Evolutionary conservation across 2,329 filamentous ascomycete species (phyloP).

Genomic region (Colletotrichum sp.): DNA sequence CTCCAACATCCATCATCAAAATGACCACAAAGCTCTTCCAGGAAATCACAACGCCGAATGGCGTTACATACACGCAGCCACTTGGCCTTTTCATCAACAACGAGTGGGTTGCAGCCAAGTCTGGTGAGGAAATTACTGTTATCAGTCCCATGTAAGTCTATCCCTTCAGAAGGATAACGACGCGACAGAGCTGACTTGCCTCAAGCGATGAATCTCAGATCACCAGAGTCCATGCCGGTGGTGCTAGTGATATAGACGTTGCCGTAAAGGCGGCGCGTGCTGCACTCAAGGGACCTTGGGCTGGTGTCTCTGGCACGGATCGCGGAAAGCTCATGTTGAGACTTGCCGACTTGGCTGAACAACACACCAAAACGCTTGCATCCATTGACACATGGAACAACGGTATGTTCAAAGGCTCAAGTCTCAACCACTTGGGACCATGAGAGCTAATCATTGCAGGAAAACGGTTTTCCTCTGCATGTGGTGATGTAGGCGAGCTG

Average conservation of each 20-base stretch:
- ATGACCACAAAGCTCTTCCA: background rate
- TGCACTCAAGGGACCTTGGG: background rate
- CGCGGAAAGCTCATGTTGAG: background rate
- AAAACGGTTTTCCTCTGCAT: background rate
- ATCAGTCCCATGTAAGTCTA: background rate
- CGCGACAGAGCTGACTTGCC: rapidly evolving
- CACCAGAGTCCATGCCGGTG: background rate
- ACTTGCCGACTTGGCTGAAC: background rate
- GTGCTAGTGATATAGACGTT: background rate
- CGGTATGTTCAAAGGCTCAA: background rate
- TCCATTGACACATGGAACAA: background rate
- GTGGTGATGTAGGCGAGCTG: background rate
- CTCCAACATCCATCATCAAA: background rate
- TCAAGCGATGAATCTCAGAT: background rate
- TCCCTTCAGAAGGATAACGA: background rate
- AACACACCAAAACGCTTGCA: background rate
- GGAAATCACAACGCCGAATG: background rate
- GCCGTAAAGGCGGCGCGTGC: background rate
- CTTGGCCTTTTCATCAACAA: background rate
- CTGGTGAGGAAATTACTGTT: background rate
- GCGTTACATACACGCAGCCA: background rate
- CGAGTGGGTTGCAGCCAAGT: background rate
- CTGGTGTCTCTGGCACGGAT: background rate
- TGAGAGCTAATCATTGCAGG: rapidly evolving
- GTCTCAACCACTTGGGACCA: rapidly evolving